Base-by-base conservation (phyloP, 345 rosid genomes). In the Camelina sativa region DNA sequence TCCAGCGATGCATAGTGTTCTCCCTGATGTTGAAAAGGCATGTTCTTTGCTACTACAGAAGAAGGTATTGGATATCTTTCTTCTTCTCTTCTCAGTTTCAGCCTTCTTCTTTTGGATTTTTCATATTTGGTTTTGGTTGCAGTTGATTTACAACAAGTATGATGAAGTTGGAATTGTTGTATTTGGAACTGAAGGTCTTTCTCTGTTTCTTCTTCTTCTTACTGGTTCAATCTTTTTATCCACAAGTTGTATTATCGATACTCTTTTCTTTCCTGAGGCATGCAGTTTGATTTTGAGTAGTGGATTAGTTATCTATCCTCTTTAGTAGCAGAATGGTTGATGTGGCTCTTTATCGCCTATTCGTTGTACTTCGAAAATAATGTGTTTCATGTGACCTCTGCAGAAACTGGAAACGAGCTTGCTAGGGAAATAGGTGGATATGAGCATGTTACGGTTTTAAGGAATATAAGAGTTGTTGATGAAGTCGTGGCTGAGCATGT, bases 131-230 rank as follows among this genome's bases (percentile, higher is more conserved):
- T 65, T 77, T 40, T 25, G 28, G 58, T 43, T 72, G 84, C 91
- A 91, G 98, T 83, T 91, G 80, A 81, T 91, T 76, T 87, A 84
- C 79, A 75, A 80, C 75, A 91, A 87, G 79, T 80, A 35, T 69
- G 95, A 94, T 73, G 97, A 94, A 83, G 93, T 90, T 80, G 98
- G 95, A 46, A 58, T 90, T 71, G 86, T 91, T 75, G 69, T 84
- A 10, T 91, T 90, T 77, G 98, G 97, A 83, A 90, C 96, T 75
- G 73, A 81, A 85, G 98, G 98, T 91, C 78, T 20, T 43, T 35
- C 30, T 41, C 11, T 69, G 22, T 28, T 3, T 28, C 30, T 28
- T 58, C 47, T 19, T 61, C 37, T 53, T 41, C 15, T 30, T 38
- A 51, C 37, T 60, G 50, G 8, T 58, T 50, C 1, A 4, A 4